phyloP scores from a whole-genome alignment of 441 rosid species.

The Hypseocharis bilobata region DNA sequence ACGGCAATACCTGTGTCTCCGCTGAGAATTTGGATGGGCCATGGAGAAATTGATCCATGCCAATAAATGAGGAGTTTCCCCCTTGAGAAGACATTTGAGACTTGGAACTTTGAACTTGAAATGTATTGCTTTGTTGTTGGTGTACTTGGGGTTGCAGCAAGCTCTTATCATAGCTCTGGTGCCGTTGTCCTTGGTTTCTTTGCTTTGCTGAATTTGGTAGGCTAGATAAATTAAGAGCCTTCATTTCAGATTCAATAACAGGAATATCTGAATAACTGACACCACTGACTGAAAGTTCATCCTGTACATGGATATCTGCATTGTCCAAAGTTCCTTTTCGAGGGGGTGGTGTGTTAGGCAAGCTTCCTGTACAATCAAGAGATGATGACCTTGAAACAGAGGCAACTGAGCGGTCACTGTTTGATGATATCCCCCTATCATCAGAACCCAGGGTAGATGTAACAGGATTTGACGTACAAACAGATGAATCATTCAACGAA shows the following conservation, averaged over 20 bases:
- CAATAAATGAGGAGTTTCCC: constrained; percentile 26
- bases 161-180: constrained; percentile 14
- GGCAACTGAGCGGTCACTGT: constrained; percentile 15
- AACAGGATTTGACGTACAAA: constrained; percentile 20
- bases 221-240: constrained; percentile 34
- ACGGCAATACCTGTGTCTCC: constrained; percentile 36
- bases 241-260: constrained; percentile 29
- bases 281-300: constrained; percentile 13
- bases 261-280: constrained; percentile 22
- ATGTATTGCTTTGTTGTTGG: constrained; percentile 32
- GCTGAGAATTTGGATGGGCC: constrained; percentile 31
- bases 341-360: constrained; percentile 4
- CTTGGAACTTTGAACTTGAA: constrained; percentile 32
- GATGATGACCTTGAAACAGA: constrained; percentile 20
- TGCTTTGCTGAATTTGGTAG: constrained; percentile 21
- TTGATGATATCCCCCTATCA: constrained; percentile 14
- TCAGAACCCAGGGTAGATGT: constrained; percentile 21
- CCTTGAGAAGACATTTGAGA: constrained; percentile 30
- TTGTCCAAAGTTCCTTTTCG: constrained; percentile 17
- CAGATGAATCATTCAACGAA: constrained; percentile 26
- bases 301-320: constrained; percentile 8
- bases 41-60: constrained; percentile 31
- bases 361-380: constrained; percentile 18
- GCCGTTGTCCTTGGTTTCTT: constrained; percentile 29
- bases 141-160: constrained; percentile 21